Evolutionary conservation across 2,329 filamentous ascomycete genomes (phyloP), one percentile per base, ranked within the genome.

Genomic region (Grosmannia clavigera): DNA sequence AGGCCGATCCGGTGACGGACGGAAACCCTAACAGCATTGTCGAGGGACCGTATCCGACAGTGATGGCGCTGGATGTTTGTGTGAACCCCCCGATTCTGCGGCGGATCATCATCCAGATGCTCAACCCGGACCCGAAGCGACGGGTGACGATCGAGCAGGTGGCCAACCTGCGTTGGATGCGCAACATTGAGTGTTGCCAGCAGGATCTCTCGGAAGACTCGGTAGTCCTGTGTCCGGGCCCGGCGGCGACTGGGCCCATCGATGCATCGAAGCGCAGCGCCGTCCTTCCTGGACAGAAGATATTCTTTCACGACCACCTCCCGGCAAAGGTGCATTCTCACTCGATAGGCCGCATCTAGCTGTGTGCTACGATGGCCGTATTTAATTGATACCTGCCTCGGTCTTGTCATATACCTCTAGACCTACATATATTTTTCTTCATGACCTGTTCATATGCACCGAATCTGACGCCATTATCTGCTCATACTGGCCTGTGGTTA

Each of bases 161-260:
- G 1, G 74, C 90, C 59, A 83, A 80, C 63, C 83, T 88, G 66
- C 78, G 85, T n/a, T 90, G 84, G 79, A 75, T 94, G 67, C 86
- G 82, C 74, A 81, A 79, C 58, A 81, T 91, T 50, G 87, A 92
- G 66, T 94, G 90, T 73, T 95, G 90, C 70, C 85, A 89, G 66
- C 73, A 84, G 5, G 88, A 92, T 66, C 81, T 77, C 62, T 87
- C 84, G 68, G 84, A 86, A 38, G 84, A 88, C 62, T 80, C 81
- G 6, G 73, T 57, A 50, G 40, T 57, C 12, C 60, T 54, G 12
- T 33, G 9, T 46, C 1, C 48, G 27, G 25, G 29, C 38, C 1
- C 58, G 29, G 11, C 48, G 22, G 33, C 76, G n/a, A 76, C 76
- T 56, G 71, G 75, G 5, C 25, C 50, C 29, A 85, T 88, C 61